A percentile compares a stretch with the other conserved stretches of the same genome.
These are phyloP conservation scores for Mrakiaceae sp. DNA, from an alignment of 1,284 basidiomycete genomes.

Conservation along the genomic window DNA sequence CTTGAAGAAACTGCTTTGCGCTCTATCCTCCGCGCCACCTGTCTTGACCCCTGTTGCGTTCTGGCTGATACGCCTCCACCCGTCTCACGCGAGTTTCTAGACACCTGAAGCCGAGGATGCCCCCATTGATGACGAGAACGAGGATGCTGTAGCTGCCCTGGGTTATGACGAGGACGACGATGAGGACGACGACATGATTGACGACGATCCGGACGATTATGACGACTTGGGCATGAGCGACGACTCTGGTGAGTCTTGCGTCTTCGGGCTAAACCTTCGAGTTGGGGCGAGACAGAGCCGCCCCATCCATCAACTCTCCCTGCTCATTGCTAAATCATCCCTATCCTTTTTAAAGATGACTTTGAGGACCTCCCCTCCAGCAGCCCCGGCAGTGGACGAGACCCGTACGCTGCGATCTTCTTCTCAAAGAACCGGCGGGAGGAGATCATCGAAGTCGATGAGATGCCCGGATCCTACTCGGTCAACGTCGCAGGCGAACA, in stretches of 20 bases:
- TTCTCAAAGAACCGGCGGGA: constrained; percentile 81
- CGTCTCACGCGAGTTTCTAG: not conserved
- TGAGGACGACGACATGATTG: constrained; percentile 14
- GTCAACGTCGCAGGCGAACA: constrained; percentile 12
- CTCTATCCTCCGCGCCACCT: not conserved
- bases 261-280: constrained; percentile 21
- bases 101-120: constrained; percentile 22
- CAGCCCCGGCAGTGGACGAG: constrained; percentile 36
- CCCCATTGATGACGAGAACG: constrained; percentile 25
- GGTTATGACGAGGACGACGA: not conserved
- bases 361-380: constrained; percentile 45
- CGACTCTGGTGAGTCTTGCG: constrained; percentile 55
- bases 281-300: not conserved
- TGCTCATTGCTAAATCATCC: not conserved
- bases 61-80: not conserved
- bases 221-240: constrained; percentile 10
- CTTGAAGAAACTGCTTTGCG: not conserved
- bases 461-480: constrained; percentile 46
- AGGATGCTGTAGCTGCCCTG: not conserved
- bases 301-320: not conserved
- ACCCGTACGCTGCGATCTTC: constrained; percentile 82
- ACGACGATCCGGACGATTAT: not conserved
- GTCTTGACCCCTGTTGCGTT: not conserved
- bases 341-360: not conserved
- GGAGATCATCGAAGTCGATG: constrained; percentile 68